Evolutionary conservation across 371 early-diverging fungal genomes (phyloP), one percentile per base, ranked within the genome.

Genomic region (Lichtheimia ramosa): DNA sequence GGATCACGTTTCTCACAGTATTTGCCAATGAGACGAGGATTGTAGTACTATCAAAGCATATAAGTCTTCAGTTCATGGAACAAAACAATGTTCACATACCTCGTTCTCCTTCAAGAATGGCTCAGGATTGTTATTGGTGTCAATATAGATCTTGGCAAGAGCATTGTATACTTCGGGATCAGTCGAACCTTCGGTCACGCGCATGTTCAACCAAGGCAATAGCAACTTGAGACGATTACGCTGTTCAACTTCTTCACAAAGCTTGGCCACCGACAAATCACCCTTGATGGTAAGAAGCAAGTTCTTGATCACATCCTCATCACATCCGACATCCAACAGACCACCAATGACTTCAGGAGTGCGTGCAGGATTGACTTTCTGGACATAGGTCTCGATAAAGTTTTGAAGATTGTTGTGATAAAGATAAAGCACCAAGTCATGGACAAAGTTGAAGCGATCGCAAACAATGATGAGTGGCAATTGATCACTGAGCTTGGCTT

Each of bases 1-100:
- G 99, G 99, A 68, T 98, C 98, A 56, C 96, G 89, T 84, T 96
- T 96, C 74, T 97, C 99, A 81, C 97, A 96, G 85, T 96, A 96
- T 68, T 94, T 91, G 64, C 99, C 99, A 58, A 98, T 92, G 20
- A 89, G 77, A 42, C 87, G 83, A 18, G 97, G 89, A 63, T 96
- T 91, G 70, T 97, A 97, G 48, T 83, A 80, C 82, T 85, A 63
- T 39, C 18, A 34, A 34, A 34, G 16, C 8, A n/a, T 48, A 51
- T 24, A 52, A 21, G 18, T 21, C 57, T 16, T 43, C 4, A 48
- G 18, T n/a, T 8, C 15, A 40, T 42, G 18, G 3, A n/a, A 21
- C 41, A 15, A 8, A 34, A 34, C 10, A 34, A 13, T 24, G 2
- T 50, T 1, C 7, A 12, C 39, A 43, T 60, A 83, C 80, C 62